phyloP scores from a whole-genome alignment of 257 asterid species.

The Gentiana straminea region DNA sequence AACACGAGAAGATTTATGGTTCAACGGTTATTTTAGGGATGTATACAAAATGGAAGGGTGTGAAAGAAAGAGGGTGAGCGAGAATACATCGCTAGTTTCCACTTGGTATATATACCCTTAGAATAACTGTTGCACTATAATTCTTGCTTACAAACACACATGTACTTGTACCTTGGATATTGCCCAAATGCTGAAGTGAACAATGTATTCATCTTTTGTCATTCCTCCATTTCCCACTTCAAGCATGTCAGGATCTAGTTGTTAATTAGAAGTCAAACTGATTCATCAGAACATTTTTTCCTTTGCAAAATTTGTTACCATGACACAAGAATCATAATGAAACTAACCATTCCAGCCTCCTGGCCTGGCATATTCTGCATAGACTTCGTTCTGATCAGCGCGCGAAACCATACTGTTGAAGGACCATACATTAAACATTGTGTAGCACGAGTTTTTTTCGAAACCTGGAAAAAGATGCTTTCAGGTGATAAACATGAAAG shows the following conservation, averaged over 20 bases:
- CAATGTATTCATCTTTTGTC: conserved; percentile 67
- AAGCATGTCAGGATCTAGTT: conserved; percentile 89
- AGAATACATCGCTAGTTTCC: too few relatives aligned
- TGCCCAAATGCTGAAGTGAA: conserved; percentile 89
- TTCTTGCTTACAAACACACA: background rate
- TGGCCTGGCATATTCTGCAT: conserved; percentile 65
- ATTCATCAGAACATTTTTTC: background rate
- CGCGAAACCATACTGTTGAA: conserved; percentile 57
- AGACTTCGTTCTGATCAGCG: conserved; percentile 83
- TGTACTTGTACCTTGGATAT: conserved; percentile 51
- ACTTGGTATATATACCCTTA: too few relatives aligned
- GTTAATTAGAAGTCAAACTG: background rate
- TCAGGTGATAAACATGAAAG: background rate
- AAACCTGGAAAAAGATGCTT: background rate
- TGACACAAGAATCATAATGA: background rate
- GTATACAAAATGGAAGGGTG: background rate
- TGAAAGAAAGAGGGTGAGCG: background rate
- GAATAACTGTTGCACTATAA: too few relatives aligned
- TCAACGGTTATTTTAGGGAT: too few relatives aligned
- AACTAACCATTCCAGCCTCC: conserved; percentile 96
- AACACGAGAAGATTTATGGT: background rate
- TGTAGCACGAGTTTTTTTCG: background rate
- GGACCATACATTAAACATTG: conserved; percentile 4
- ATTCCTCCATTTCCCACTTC: conserved; percentile 93
- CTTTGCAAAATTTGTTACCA: background rate